Evolutionary conservation across 2,329 filamentous ascomycete genomes (phyloP).

Genomic region (Fusarium musae): DNA sequence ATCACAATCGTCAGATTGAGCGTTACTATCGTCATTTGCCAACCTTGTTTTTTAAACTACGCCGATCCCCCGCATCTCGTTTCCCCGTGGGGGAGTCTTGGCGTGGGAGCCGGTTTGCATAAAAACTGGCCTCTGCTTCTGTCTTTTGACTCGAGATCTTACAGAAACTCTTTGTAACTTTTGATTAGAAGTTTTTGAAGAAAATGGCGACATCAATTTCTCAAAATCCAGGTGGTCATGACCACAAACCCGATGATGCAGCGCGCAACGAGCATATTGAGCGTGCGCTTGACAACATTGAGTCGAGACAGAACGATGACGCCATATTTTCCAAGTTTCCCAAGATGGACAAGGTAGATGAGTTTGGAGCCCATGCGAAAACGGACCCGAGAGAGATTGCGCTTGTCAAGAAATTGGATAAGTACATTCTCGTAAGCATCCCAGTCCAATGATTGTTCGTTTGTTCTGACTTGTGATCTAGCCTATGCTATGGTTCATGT

Average conservation of each 20-base stretch:
- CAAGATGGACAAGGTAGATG: conserved; percentile 34
- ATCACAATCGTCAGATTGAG: not conserved
- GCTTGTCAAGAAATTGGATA: conserved; percentile 34
- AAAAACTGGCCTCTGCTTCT: not conserved
- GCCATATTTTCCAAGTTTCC: conserved; percentile 28
- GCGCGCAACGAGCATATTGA: conserved; percentile 21
- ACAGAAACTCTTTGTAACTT: not conserved
- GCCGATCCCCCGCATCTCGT: conserved; percentile 18
- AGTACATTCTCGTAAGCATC: conserved; percentile 25
- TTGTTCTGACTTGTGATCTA: not conserved
- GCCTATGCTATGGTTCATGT: conserved; percentile 53
- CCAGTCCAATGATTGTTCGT: not conserved
- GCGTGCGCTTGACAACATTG: conserved; percentile 1
- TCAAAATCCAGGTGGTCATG: not conserved
- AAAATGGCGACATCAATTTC: not conserved
- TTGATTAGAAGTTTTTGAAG: too few relatives aligned
- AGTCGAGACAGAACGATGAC: conserved; percentile 21
- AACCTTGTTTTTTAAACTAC: conserved; percentile 18
- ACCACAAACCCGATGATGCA: not conserved
- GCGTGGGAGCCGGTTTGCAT: not conserved
- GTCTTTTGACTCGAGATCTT: fast-evolving
- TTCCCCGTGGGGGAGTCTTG: conserved; percentile 20
- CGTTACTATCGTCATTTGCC: not conserved
- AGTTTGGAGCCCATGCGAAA: conserved; percentile 37
- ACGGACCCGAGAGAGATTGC: conserved; percentile 37